Conservation (phyloP, 1,284 basidiomycete species). For the Apiotrichum gracile region DNA sequence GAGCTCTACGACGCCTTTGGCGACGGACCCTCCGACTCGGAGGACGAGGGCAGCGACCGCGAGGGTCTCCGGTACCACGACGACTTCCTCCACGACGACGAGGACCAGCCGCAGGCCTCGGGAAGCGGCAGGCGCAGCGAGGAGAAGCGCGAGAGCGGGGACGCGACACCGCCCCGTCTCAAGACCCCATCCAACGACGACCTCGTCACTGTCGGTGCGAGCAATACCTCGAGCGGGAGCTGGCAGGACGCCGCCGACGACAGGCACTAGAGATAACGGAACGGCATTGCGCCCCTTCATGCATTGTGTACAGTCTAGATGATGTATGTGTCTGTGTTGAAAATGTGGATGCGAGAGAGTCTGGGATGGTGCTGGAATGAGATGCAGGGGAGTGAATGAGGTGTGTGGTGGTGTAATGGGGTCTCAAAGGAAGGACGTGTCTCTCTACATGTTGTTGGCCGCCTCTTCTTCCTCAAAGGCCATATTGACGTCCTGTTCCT, state of each 20-base stretch:
- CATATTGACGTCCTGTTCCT: neutral
- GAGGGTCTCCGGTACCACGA: slow-evolving; percentile 44
- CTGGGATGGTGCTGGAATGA: neutral
- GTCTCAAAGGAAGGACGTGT: no score
- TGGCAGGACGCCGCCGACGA: slow-evolving; percentile 46
- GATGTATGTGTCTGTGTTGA: no score
- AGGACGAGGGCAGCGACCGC: slow-evolving; percentile 34
- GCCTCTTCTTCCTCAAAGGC: neutral
- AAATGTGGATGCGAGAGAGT: neutral
- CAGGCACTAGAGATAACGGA: slow-evolving; percentile 7
- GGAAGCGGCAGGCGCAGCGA: slow-evolving; percentile 1
- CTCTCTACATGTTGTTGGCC: neutral
- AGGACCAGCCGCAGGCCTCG: slow-evolving; percentile 20
- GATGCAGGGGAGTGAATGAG: neutral
- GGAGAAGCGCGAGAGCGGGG: slow-evolving; percentile 21
- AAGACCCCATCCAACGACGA: neutral
- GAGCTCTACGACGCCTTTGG: slow-evolving; percentile 91
- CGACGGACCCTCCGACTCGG: slow-evolving; percentile 50
- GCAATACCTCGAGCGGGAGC: slow-evolving; percentile 19
- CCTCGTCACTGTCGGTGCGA: slow-evolving; percentile 12
- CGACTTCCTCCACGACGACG: slow-evolving; percentile 45
- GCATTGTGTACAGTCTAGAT: slow-evolving; percentile 1
- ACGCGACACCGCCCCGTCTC: neutral
- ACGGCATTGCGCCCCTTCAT: no score
- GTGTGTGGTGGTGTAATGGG: no score